Conservation (phyloP, 1,139 yeast genomes). For the Casaregolazyma suthepensis region DNA sequence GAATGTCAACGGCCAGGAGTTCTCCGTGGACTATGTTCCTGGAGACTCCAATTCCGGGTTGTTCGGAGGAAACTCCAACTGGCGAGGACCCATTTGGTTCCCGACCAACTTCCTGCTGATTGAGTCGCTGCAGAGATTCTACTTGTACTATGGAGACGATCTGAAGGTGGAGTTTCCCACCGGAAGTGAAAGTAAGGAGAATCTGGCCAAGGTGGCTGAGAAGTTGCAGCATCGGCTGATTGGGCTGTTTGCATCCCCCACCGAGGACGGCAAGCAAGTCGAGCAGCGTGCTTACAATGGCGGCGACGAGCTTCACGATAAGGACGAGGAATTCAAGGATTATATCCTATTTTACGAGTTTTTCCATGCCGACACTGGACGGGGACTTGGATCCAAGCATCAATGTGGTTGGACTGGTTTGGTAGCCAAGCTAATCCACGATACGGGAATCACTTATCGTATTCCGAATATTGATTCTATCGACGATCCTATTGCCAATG, state of each 20-base stretch:
- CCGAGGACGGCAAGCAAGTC: conserved; percentile 42
- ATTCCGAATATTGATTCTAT: conserved; percentile 27
- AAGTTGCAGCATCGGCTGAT: conserved; percentile 85
- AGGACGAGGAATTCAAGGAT: conserved; percentile 71
- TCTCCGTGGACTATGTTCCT: conserved; percentile 73
- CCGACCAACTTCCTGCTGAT: conserved; percentile 85
- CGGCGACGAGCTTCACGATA: conserved; percentile 50
- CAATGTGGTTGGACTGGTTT: conserved; percentile 98
- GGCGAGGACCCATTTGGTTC: conserved; percentile 99
- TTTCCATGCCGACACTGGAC: conserved; percentile 92
- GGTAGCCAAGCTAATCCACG: conserved; percentile 90
- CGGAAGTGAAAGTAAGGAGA: conserved; percentile 69
- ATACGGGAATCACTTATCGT: conserved; percentile 60
- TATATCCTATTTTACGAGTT: conserved; percentile 80
- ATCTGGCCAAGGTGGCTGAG: conserved; percentile 89
- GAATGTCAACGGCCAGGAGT: conserved; percentile 76
- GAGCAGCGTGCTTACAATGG: conserved; percentile 83
- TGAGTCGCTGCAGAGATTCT: conserved; percentile 85
- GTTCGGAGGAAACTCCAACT: conserved; percentile 96
- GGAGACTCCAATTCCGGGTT: conserved; percentile 93
- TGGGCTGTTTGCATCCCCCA: conserved; percentile 57
- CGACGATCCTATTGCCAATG: conserved; percentile 33
- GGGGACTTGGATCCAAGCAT: conserved; percentile 93
- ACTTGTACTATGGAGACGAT: conserved; percentile 81
- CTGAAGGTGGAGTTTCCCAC: conserved; percentile 87